phyloP scores from a whole-genome alignment of 345 rosid genomes.

The Salix exigua region DNA sequence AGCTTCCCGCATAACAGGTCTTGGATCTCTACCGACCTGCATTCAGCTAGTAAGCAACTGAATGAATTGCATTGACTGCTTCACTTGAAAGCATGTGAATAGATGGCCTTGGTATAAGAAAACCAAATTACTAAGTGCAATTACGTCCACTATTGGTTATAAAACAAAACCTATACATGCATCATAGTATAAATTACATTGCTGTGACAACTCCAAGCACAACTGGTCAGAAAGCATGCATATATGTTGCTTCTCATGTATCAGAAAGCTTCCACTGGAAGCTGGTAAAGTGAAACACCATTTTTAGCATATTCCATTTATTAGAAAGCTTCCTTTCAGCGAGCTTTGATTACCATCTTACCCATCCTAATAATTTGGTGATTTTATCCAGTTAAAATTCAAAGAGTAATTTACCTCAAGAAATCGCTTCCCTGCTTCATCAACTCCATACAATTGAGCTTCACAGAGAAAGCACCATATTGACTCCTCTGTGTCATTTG shows the following conservation, averaged over 20 bases:
- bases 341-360: not conserved
- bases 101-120: not conserved
- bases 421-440: conserved; percentile 57
- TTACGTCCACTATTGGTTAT: not conserved
- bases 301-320: not conserved
- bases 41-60: conserved; percentile 12
- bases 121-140: not conserved
- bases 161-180: not conserved
- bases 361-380: not conserved
- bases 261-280: not conserved
- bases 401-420: conserved; percentile 47
- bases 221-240: not conserved
- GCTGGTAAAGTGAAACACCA: not conserved
- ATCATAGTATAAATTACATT: not conserved
- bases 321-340: not conserved
- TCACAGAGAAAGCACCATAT: conserved; percentile 93
- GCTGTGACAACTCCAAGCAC: not conserved
- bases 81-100: not conserved
- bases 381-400: not conserved
- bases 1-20: conserved; percentile 78
- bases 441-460: conserved; percentile 60
- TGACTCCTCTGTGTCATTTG: conserved; percentile 90
- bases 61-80: not conserved
- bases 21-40: conserved; percentile 88
- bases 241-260: not conserved